Evolutionary conservation across 2,329 filamentous ascomycete species (phyloP).

Genomic region (Colletotrichum sp.): DNA sequence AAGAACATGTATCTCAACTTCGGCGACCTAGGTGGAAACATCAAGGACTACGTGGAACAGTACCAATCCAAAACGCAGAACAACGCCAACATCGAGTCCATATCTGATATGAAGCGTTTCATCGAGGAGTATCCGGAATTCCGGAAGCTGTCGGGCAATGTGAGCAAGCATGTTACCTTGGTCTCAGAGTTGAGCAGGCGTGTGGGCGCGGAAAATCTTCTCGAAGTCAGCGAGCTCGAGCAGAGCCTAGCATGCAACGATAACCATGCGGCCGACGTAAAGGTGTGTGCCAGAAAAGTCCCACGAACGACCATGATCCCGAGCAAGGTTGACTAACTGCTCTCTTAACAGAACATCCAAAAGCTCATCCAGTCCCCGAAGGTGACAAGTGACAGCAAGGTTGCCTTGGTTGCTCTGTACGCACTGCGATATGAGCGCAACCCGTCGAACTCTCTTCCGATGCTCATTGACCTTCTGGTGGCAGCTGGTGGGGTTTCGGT

Average conservation of each 20-base stretch:
- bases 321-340: neutral
- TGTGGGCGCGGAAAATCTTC: constrained; percentile 81
- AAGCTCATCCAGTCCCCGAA: constrained; percentile 80
- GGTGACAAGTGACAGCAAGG: constrained; percentile 82
- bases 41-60: constrained; percentile 98
- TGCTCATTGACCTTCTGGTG: constrained; percentile 84
- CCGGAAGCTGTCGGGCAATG: constrained; percentile 93
- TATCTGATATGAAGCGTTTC: constrained; percentile 98
- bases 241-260: constrained; percentile 97
- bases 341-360: constrained; percentile 71
- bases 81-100: constrained; percentile 94
- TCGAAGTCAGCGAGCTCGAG: constrained; percentile 97
- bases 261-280: constrained; percentile 90
- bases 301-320: neutral
- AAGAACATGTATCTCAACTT: constrained; percentile 99
- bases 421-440: constrained; percentile 90
- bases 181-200: constrained; percentile 91
- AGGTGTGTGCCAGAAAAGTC: constrained; percentile 55
- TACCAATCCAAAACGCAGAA: constrained; percentile 98
- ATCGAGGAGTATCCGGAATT: constrained; percentile 99
- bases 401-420: constrained; percentile 92
- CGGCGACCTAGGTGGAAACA: constrained; percentile 91
- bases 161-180: constrained; percentile 96
- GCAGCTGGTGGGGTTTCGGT: constrained; percentile 83
- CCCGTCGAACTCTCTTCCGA: constrained; percentile 80